Conservation (phyloP, 2,329 filamentous ascomycete species). For the Diatrype stigma region DNA sequence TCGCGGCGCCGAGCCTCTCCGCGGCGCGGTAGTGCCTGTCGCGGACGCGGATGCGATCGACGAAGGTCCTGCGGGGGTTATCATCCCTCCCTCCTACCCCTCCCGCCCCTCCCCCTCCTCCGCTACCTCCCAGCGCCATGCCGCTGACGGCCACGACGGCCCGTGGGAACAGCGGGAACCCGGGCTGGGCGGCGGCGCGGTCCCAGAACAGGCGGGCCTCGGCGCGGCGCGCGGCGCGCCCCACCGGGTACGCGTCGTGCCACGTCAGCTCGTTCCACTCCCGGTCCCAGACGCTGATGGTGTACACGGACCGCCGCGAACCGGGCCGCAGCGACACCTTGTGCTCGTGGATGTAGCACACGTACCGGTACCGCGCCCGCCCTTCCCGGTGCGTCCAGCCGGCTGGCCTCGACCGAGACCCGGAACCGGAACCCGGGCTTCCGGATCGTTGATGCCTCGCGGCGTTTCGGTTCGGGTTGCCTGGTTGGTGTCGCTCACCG, state of each 20-base stretch:
- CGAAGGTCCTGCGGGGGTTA: conserved; percentile 3
- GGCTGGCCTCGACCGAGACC: too few species aligned
- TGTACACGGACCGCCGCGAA: conserved; percentile 12
- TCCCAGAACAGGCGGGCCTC: conserved; percentile 14
- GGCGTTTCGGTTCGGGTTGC: too few species aligned
- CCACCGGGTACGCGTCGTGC: conserved; percentile 16
- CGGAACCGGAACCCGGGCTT: too few species aligned
- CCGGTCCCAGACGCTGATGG: conserved; percentile 20
- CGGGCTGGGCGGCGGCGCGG: background rate
- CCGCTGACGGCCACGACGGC: too few species aligned
- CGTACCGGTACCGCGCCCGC: conserved; percentile 13
- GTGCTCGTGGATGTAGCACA: conserved; percentile 21
- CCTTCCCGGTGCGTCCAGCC: background rate
- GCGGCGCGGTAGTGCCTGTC: conserved; percentile 15
- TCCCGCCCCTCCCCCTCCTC: too few species aligned
- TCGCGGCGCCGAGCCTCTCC: conserved; percentile 9
- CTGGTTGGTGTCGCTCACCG: too few species aligned
- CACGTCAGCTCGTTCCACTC: conserved; percentile 18
- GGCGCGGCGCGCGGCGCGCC: conserved; percentile 6
- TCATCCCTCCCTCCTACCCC: too few species aligned
- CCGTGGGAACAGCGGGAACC: background rate
- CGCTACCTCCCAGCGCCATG: too few species aligned
- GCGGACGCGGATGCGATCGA: conserved; percentile 14
- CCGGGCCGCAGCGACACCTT: conserved; percentile 4
- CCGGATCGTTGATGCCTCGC: too few species aligned